Evolutionary conservation across 2,329 filamentous ascomycete species (phyloP), one percentile per base, ranked within the genome.

Genomic region (Aspergillus aculeatus): DNA sequence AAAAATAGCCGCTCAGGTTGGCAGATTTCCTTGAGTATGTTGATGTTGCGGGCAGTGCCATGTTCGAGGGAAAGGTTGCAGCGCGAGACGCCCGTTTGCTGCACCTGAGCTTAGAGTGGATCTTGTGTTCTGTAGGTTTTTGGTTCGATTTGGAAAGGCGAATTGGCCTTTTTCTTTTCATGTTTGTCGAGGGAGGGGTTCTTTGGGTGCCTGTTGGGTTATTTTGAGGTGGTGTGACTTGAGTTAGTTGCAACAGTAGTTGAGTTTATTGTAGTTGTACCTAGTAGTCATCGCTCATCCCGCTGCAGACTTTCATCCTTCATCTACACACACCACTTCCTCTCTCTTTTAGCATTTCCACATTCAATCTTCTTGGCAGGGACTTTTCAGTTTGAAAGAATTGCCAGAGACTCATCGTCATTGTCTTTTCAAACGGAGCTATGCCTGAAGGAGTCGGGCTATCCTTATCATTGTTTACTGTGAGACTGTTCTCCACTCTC

Each of bases 61-160:
- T 52, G 50, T 52, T 29, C 16, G 35, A n/a, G 23, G 51, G 23
- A 5, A 44, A 26, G 51, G 11, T 24, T 29, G 35, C 35, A 44
- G 51, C 19, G 50, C 50, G 51, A 53, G 35, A 29, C 51, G 51
- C 51, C 51, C 32, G 51, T n/a, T 26, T 24, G 26, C 51, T 53
- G 35, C 51, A 53, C 7, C 16, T 41, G 32, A 53, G 51, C 51
- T 53, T 53, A n/a, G 16, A 44, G 38, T 16, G 14, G 16, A 3
- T 19, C 7, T 29, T 7, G 21, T 24, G 21, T 24, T 35, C 44
- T 50, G 32, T 7, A 53, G 51, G 26, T 16, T 41, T 32, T 29
- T 38, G 32, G 24, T 32, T 35, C 21, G 19, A 16, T 16, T 4
- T 24, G 21, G 7, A 35, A 12, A 16, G 14, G 12, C 32, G 14